Evolutionary conservation across 805 yeast genomes (phyloP), one percentile per base, ranked within the genome.

Genomic region (Yamadazyma insecticola): DNA sequence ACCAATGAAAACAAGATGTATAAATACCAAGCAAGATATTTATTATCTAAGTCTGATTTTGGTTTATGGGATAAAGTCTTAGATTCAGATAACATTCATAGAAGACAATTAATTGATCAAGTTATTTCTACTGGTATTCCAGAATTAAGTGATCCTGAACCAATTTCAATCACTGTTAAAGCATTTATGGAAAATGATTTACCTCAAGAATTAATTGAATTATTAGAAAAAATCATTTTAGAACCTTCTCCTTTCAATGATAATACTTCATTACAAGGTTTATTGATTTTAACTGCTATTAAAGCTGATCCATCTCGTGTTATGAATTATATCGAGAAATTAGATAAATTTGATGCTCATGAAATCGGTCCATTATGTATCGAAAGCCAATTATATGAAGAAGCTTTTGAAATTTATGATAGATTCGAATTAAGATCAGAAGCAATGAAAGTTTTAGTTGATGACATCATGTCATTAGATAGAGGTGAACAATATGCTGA

Each of bases 1-100:
- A 92, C 98, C 45, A 92, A 92, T 59, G 97, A 92, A 53, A 92
- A 92, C 60, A 76, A 92, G 48, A 92, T 92, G 99, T 92, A 84
- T 74, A 92, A 92, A 61, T 90, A 92, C 63, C 98, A 92, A 70
- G 97, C 97, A n/a, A 81, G 97, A 59, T 92, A 92, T 56, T 71
- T 92, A 49, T 74, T 92, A 47, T 70, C 77, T 39, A 83, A 95
- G 58, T 86, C 96, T n/a, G 96, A 92, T 54, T 67, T 78, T 15
- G 71, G 61, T 5, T 71, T 92, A 43, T 92, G 97, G 97, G 63
- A 75, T 34, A 70, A 69, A 45, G 98, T 92, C 4, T 71, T 92
- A 53, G 50, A 67, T 38, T 74, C 72, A 26, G 92, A 82, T 28
- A 88, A 85, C 58, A 68, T 76, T 40, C 94, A 90, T 68, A 81